Evolutionary conservation across 139 green algal genomes (phyloP).

Genomic region (Pseudopediastrum boryanum): DNA sequence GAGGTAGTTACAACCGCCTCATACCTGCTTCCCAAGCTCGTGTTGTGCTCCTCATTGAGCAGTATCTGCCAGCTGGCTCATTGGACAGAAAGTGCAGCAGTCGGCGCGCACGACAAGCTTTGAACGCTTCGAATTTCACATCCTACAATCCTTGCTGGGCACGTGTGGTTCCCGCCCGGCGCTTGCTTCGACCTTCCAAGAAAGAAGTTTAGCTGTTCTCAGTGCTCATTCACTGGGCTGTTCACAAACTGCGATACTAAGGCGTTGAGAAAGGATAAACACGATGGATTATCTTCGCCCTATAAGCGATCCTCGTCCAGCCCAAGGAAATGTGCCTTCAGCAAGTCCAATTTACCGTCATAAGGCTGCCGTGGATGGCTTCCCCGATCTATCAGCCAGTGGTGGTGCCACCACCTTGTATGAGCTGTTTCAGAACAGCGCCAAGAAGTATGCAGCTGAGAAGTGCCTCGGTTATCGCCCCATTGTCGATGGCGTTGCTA

Average conservation of each 20-base stretch:
- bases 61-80: no score
- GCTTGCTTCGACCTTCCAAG: no score
- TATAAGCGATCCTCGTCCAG: slow-evolving; percentile 1
- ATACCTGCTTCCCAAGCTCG: no score
- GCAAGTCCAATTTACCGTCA: slow-evolving; percentile 55
- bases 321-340: slow-evolving; percentile 29
- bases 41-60: no score
- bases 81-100: no score
- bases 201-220: no score
- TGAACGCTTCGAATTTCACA: no score
- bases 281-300: neutral
- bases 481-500: slow-evolving; percentile 49
- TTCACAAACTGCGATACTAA: neutral
- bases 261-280: neutral
- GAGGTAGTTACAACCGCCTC: no score
- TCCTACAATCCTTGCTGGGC: no score
- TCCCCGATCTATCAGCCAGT: slow-evolving; percentile 42
- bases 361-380: slow-evolving; percentile 62
- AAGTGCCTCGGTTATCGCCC: slow-evolving; percentile 62
- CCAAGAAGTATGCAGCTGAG: slow-evolving; percentile 29
- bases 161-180: no score
- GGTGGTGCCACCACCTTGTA: slow-evolving; percentile 72
- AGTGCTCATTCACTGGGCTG: no score
- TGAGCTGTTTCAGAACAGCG: slow-evolving; percentile 74
- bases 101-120: no score